These are phyloP conservation scores for Triticum urartu DNA, from an alignment of 176 grass and related monocot species.

Conservation along the genomic window DNA sequence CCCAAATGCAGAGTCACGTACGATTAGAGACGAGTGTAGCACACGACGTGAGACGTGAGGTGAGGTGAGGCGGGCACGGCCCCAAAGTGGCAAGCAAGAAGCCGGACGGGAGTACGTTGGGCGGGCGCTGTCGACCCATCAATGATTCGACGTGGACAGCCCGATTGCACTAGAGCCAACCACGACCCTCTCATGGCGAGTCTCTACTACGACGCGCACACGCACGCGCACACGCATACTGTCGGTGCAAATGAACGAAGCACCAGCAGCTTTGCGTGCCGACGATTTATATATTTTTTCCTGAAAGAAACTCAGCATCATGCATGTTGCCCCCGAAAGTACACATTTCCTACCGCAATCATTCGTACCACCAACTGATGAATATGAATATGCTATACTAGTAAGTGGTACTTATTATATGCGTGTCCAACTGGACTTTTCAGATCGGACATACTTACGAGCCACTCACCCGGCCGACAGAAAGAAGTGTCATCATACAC, in stretches of 20 bases:
- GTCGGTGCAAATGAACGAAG: background rate
- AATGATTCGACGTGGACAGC: constrained; percentile 20
- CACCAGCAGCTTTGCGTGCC: background rate
- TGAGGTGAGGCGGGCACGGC: background rate
- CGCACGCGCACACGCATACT: background rate
- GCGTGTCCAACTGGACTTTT: background rate
- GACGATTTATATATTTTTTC: too few species aligned
- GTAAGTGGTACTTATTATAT: background rate
- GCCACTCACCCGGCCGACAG: background rate
- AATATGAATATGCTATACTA: too few species aligned
- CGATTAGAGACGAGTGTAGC: background rate
- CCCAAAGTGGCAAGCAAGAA: background rate
- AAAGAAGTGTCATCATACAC: background rate
- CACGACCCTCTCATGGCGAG: background rate
- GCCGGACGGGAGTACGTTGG: background rate
- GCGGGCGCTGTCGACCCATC: constrained; percentile 30
- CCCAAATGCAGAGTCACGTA: background rate
- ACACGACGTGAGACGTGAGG: background rate
- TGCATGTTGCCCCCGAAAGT: background rate
- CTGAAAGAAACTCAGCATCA: too few species aligned
- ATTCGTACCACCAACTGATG: background rate
- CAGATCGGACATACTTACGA: background rate
- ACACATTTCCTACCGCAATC: background rate
- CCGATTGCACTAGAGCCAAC: constrained; percentile 13
- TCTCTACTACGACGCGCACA: background rate